Evolutionary conservation across 306 rosid species (phyloP).

Genomic region (Vachellia collinsii): DNA sequence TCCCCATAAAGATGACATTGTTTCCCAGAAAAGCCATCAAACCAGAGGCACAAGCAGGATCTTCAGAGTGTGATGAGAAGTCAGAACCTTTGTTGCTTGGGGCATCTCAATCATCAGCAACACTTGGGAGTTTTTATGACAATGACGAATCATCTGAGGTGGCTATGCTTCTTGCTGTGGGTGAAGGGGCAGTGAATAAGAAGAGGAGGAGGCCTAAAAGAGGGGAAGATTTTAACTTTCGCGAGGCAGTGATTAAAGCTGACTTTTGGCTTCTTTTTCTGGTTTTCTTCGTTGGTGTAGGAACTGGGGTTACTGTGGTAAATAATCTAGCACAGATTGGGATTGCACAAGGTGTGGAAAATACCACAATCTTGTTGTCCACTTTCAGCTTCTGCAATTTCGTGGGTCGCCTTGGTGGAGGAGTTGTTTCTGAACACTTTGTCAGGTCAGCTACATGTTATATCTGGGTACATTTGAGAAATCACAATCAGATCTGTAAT

Average conservation of each 20-base stretch:
- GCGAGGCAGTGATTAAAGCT: constrained; percentile 75
- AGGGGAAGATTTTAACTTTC: constrained; percentile 79
- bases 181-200: constrained; percentile 76
- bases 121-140: constrained; percentile 55
- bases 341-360: constrained; percentile 70
- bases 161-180: constrained; percentile 82
- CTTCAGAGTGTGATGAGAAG: constrained; percentile 35
- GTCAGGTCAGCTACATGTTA: constrained; percentile 57
- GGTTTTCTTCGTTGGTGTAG: constrained; percentile 81
- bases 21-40: constrained; percentile 40
- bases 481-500: background rate
- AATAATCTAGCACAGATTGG: constrained; percentile 85
- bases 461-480: too few relatives aligned
- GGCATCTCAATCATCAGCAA: constrained; percentile 45
- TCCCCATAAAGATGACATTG: constrained; percentile 80
- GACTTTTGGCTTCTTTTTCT: constrained; percentile 84
- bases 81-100: constrained; percentile 46
- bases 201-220: constrained; percentile 81
- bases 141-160: constrained; percentile 59
- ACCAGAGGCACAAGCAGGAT: constrained; percentile 13
- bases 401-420: constrained; percentile 85
- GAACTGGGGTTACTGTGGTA: constrained; percentile 79
- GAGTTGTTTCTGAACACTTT: constrained; percentile 81
- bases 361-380: constrained; percentile 69
- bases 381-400: constrained; percentile 82